Conservation (phyloP, 306 rosid species). For the Cucurbita maxima region DNA sequence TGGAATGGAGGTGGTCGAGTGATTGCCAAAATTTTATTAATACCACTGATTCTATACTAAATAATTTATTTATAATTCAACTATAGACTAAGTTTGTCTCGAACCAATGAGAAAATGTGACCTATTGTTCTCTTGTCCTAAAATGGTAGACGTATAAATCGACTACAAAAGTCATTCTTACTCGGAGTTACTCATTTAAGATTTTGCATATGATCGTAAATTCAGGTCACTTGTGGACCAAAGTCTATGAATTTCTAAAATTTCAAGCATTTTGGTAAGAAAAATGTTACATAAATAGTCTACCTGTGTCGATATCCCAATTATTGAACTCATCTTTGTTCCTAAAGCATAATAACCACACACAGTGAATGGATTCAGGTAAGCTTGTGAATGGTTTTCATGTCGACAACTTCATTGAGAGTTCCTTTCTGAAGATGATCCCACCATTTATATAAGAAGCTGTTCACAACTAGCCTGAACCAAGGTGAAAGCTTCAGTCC, state of each 20-base stretch:
- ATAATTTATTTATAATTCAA: too few relatives aligned
- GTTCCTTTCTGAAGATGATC: constrained; percentile 66
- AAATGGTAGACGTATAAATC: too few relatives aligned
- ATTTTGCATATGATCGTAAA: too few relatives aligned
- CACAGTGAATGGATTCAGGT: constrained; percentile 10
- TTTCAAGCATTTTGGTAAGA: neutral
- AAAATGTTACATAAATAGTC: neutral
- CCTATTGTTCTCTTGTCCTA: too few relatives aligned
- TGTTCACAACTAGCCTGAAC: constrained; percentile 94
- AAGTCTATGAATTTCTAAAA: neutral
- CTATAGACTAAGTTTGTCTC: too few relatives aligned
- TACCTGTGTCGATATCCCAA: neutral
- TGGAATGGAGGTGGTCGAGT: too few relatives aligned
- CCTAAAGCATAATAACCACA: neutral
- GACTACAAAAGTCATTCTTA: too few relatives aligned
- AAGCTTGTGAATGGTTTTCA: constrained; percentile 86
- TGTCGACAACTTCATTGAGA: constrained; percentile 54
- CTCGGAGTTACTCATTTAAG: too few relatives aligned
- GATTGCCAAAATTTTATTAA: too few relatives aligned
- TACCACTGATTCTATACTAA: too few relatives aligned
- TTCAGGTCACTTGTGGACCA: neutral
- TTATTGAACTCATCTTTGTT: neutral
- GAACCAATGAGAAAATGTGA: too few relatives aligned
- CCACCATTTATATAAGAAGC: constrained; percentile 97
- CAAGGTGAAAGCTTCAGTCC: constrained; percentile 95